phyloP scores from a whole-genome alignment of 495 filamentous ascomycete species.

The Penicillium tannophilum region DNA sequence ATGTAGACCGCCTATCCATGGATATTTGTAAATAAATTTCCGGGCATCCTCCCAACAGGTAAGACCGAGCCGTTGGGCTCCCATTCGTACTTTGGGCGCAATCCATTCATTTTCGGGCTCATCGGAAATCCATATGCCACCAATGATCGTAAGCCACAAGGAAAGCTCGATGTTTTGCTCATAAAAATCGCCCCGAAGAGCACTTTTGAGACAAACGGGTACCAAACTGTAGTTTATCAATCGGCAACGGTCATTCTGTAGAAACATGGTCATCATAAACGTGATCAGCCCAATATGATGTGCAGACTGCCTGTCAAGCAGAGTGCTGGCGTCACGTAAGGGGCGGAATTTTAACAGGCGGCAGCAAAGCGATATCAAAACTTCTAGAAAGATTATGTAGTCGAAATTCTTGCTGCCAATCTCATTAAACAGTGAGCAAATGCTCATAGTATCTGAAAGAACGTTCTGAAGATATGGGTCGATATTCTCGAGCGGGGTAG shows the following conservation, averaged over 20 bases:
- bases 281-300: conserved; percentile 25
- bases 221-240: conserved; percentile 19
- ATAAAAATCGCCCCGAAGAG: conserved; percentile 8
- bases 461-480: conserved; percentile 17
- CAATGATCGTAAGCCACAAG: conserved; percentile 26
- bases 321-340: conserved; percentile 9
- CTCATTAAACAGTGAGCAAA: conserved; percentile 19
- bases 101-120: conserved; percentile 12
- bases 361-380: conserved; percentile 25
- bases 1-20: conserved; percentile 29
- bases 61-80: conserved; percentile 12
- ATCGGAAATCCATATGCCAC: conserved; percentile 23
- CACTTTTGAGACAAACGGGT: conserved; percentile 14
- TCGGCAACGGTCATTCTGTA: conserved; percentile 19
- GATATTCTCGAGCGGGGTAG: conserved; percentile 5
- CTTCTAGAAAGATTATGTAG: conserved; percentile 18
- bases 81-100: conserved; percentile 12
- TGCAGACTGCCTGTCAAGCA: conserved; percentile 10
- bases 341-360: conserved; percentile 23
- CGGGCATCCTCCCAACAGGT: conserved; percentile 19
- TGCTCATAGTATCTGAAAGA: conserved; percentile 18
- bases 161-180: conserved; percentile 9
- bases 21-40: conserved; percentile 16
- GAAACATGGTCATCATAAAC: conserved; percentile 27
- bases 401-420: conserved; percentile 8